Evolutionary conservation across 2,329 filamentous ascomycete genomes (phyloP).

Genomic region (Bipolaris zeicola): DNA sequence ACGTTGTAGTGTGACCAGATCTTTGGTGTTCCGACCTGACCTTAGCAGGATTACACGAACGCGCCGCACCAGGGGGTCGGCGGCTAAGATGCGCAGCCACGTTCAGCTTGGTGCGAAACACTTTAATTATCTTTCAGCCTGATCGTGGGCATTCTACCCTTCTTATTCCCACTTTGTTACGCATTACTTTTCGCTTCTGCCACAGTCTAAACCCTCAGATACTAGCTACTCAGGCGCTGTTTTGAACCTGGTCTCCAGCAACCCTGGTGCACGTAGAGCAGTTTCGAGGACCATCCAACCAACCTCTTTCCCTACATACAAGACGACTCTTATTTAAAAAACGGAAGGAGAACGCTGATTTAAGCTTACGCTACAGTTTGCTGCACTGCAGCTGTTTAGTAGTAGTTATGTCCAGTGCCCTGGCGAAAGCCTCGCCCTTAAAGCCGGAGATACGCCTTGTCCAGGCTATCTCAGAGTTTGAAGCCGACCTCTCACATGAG

Average conservation of each 20-base stretch:
- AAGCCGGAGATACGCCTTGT: constrained; percentile 24
- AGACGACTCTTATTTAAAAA: neutral
- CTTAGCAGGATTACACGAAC: neutral
- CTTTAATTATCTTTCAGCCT: constrained; percentile 15
- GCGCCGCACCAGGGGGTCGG: constrained; percentile 1
- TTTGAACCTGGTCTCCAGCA: constrained; percentile 3
- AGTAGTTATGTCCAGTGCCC: constrained; percentile 13
- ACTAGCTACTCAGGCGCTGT: neutral
- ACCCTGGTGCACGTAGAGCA: constrained; percentile 1
- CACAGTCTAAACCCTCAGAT: constrained; percentile 3
- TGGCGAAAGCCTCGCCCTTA: constrained; percentile 12
- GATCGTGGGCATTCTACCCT: constrained; percentile 4
- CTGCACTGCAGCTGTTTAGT: neutral
- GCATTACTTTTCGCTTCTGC: neutral
- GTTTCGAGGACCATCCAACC: neutral
- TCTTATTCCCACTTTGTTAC: constrained; percentile 8
- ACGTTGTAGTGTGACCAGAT: neutral
- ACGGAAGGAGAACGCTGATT: neutral
- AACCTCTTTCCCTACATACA: neutral
- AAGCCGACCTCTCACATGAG: constrained; percentile 16
- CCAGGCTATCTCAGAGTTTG: constrained; percentile 18
- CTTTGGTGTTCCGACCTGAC: neutral
- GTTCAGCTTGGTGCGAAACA: neutral
- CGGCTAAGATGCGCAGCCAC: constrained; percentile 16
- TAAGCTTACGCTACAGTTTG: neutral